Evolutionary conservation across 2,329 filamentous ascomycete genomes (phyloP), one percentile per base, ranked within the genome.

Genomic region (Alternaria hordeiaustralica): DNA sequence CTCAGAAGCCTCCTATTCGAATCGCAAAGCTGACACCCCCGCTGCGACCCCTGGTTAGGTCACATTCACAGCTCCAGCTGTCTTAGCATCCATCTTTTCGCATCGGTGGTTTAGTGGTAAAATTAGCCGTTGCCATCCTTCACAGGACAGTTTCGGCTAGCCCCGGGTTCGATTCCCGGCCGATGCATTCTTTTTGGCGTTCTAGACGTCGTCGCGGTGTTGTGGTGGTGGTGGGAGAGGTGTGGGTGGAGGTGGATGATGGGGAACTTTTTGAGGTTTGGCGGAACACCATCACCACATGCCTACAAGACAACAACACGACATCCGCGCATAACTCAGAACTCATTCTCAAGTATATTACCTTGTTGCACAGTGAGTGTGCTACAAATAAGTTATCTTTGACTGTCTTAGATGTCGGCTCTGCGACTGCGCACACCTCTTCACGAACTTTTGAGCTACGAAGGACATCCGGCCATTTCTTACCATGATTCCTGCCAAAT

Each of bases 21-120:
- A 45, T 23, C 11, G 23, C 6, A 9, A 41, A 18, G 4, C 53
- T 55, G 28, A 55, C 41, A 18, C 2, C 1, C 7, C 26, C 6
- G 9, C 23, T 44, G 53, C 60, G 60, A 62, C 60, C 60, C 60
- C 59, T 61, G 59, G 59, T 61, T 61, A 61, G 59, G 59, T 61
- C 59, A 61, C 45, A 43, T 18, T 8, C 20, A 25, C 51, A 47
- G 23, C 30, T 36, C 28, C 43, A 23, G 33, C 26, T 21, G 13
- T n/a, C 13, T 53, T 43, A 47, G 28, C 54, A 43, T 57, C 21
- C 12, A 21, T 18, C 15, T 46, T 55, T 53, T 41, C 49, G 71
- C 71, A 73, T 73, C 71, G 69, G 71, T 73, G 71, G 71, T 73
- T 73, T 73, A 73, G 71, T 73, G 71, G 71, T 73, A 73, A 73